These are phyloP conservation scores for Chlorella sp. DNA, from an alignment of 139 green algal species.

Conservation along the genomic window DNA sequence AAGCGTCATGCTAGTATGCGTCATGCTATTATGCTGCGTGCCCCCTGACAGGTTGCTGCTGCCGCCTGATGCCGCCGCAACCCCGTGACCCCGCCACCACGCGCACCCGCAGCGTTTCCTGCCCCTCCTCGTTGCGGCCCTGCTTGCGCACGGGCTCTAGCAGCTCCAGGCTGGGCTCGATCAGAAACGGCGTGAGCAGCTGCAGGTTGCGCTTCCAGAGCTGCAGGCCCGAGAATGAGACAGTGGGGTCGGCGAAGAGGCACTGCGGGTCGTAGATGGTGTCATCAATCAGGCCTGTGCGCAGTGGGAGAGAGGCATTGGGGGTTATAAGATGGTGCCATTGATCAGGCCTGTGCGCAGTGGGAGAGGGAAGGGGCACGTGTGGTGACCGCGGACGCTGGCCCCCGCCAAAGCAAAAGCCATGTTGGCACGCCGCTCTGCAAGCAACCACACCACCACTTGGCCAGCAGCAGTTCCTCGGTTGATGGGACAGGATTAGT, in stretches of 20 bases:
- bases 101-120: background rate
- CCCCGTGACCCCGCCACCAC: background rate
- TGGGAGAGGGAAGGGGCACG: too few relatives aligned
- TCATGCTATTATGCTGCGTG: too few relatives aligned
- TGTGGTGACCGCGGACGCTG: too few relatives aligned
- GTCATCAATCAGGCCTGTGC: constrained; percentile 38
- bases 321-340: constrained; percentile 44
- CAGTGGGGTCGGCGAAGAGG: constrained; percentile 54
- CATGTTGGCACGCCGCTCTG: too few relatives aligned
- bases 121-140: background rate
- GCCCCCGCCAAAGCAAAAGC: too few relatives aligned
- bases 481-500: too few relatives aligned
- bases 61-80: background rate
- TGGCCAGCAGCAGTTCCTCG: too few relatives aligned
- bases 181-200: constrained; percentile 48
- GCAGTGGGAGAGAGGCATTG: constrained; percentile 57
- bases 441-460: too few relatives aligned
- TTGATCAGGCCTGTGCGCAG: constrained; percentile 35
- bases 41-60: background rate
- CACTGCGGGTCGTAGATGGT: constrained; percentile 51
- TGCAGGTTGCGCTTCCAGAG: constrained; percentile 52
- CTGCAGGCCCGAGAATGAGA: constrained; percentile 44
- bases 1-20: too few relatives aligned
- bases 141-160: constrained; percentile 8
- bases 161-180: constrained; percentile 25